Evolutionary conservation across 2,329 filamentous ascomycete genomes (phyloP), one percentile per base, ranked within the genome.

Genomic region (Cordyceps farinosa): DNA sequence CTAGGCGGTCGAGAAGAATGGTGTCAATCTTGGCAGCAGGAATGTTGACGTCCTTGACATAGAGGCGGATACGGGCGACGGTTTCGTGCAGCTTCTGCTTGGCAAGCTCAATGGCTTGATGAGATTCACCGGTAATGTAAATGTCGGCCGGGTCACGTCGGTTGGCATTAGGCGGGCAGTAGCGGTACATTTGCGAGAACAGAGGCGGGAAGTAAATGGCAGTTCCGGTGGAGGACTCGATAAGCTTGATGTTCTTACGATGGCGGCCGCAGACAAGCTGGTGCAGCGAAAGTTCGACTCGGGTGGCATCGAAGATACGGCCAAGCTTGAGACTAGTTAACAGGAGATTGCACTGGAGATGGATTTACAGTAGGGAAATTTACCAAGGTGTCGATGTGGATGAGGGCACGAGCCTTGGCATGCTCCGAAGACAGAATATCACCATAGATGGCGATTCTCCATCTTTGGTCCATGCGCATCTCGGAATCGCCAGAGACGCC

Each of bases 161-260:
- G 62, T 87, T 87, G 27, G 92, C 92, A 67, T 90, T 91, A 8
- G 87, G 87, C 1, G 94, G 93, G 60, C 88, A 91, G 75, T 97
- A 99, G 65, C 91, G 90, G 73, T 95, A 97, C 67, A 97, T 88
- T 64, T 90, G 88, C 15, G 94, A 93, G 74, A 98, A 98, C 1
- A 94, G 90, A 8, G 93, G 92, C 34, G 95, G 95, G 73, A 99
- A 98, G 79, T 99, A 99, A 70, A 99, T 98, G 67, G 95, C 94
- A 9, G 95, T 98, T 70, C 93, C 92, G 15, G 95, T 98, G 34
- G 90, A 87, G 15, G 95, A 96, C 77, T 99, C 95, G 72, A 99
- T 97, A 70, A 95, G 81, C 80, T 98, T 98, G 80, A 99, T 97
- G 75, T 97, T 97, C 81, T 97, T 96, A 69, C 95, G 87, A 69